Evolutionary conservation across 176 grass and related monocot species (phyloP), one percentile per base, ranked within the genome.

Genomic region (Coix lacrymajobi): DNA sequence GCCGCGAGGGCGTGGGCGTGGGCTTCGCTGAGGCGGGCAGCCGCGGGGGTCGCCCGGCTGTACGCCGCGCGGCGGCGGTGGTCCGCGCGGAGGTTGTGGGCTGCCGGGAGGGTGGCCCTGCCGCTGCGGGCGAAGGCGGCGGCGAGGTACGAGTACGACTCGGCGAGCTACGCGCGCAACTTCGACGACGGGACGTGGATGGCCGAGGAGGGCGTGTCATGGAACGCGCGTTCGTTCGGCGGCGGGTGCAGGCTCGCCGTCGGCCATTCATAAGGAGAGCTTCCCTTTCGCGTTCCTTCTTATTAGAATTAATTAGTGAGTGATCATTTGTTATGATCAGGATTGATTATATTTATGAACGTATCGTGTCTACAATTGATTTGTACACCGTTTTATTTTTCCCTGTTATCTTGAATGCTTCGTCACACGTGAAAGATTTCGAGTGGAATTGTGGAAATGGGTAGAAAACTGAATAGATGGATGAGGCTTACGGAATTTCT

Each of bases 121-220:
- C 40, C 40, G 62, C 54, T 75, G 78, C 46, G 28, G 13, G 12
- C 4, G 8, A n/a, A 28, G 16, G 43, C 9, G 52, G 39, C 71
- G 60, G 7, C 33, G 25, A 54, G 84, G 38, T 90, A 85, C 77
- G 84, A 68, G 64, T 95, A 95, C 77, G 85, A 88, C 69, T 48
- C 82, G 13, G 87, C 62, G 16, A 85, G 85, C 57, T 95, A 92
- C 71, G 90, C 82, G 76, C 81, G 78, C 74, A 90, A 92, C 81
- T 95, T 92, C 73, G 90, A 95, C 37, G 90, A 94, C 46, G 86
- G 92, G 1, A 30, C 44, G 57, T 94, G 92, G 92, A 91, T 85
- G 86, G 75, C 37, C 41, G 92, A 94, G 15, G 89, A 81, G 61
- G 90, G 83, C 40, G 78, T 83, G 84, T 62, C 81, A 14, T 87